Base-by-base conservation (phyloP, 1,284 basidiomycete species). In the Ustilago cynodontis region DNA sequence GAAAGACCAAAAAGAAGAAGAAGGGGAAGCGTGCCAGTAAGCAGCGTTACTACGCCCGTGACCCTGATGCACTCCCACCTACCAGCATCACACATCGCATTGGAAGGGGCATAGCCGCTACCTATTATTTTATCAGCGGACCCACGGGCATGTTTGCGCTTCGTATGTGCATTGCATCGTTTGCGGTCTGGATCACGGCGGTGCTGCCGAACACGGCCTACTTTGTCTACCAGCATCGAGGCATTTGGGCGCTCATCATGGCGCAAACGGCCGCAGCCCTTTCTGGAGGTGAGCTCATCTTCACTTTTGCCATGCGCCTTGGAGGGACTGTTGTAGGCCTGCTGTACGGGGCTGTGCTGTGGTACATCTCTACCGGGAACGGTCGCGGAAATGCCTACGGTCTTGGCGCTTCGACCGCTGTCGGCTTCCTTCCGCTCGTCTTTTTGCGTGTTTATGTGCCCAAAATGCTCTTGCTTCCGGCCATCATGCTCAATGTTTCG, bases 61-160 rank as follows among this genome's bases (percentile, higher is more conserved):
- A 93, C 85, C 92, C 92, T 0, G 92, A 93, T 80, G 92, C 91
- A 0, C 83, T 93, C 0, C 91, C 92, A 3, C 92, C 92, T 0
- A 84, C 64, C 2, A 75, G 50, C 22, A 16, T 59, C n/a, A 8
- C 63, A 3, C 70, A 82, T 39, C 50, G 56, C 18, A 24, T 85
- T 8, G 77, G 88, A 18, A 59, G 72, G 14, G 56, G 59, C 13
- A 18, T 80, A 0, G 66, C 80, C 7, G 63, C 59, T 5, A 69
- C 63, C 7, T 68, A 75, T 39, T 41, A 64, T 45, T 71, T 69
- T 49, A 51, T 75, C 31, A 55, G 57, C 31, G 67, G 65, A 11
- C 53, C 92, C 0, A 93, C 90, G 0, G 74, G 92, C 10, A 82
- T 95, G 57, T 90, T 91, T 45, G 88, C 90, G 89, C 43, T 49